Evolutionary conservation across 116 monocot species (phyloP).

Genomic region (Phalaenopsis hybrid): DNA sequence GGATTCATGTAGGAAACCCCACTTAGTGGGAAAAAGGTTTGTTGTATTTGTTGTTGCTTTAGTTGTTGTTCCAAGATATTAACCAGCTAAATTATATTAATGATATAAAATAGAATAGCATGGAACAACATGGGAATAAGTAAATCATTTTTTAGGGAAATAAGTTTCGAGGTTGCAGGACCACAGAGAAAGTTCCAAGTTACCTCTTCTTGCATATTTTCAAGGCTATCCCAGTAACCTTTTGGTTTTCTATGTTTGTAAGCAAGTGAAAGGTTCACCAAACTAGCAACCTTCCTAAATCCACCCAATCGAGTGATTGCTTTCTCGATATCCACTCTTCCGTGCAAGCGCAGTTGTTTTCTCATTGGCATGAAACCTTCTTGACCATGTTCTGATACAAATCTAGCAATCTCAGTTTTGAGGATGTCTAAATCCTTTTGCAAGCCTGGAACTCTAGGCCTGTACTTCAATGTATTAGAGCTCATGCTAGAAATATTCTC

Average conservation of each 20-base stretch:
- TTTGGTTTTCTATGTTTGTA: conserved; percentile 95
- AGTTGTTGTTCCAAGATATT: too few relatives aligned
- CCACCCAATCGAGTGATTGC: conserved; percentile 92
- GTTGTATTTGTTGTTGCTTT: too few relatives aligned
- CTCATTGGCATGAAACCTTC: conserved; percentile 99
- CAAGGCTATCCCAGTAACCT: conserved; percentile 96
- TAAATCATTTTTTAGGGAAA: not conserved
- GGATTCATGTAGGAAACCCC: too few relatives aligned
- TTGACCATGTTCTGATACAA: conserved; percentile 67
- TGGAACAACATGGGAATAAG: not conserved
- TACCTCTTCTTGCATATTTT: conserved; percentile 95
- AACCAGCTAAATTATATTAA: not conserved
- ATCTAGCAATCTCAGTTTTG: conserved; percentile 62
- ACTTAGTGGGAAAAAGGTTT: too few relatives aligned
- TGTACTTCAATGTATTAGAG: conserved; percentile 28
- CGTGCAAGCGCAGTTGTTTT: conserved; percentile 80
- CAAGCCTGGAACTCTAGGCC: conserved; percentile 78
- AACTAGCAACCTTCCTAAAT: conserved; percentile 72
- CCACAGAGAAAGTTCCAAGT: not conserved
- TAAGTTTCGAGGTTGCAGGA: not conserved
- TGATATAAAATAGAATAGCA: not conserved
- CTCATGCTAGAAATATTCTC: conserved; percentile 15
- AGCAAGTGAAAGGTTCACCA: conserved; percentile 84
- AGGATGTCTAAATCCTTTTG: conserved; percentile 82
- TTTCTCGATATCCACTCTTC: conserved; percentile 95